Base-by-base conservation (phyloP, 139 green algal genomes). In the Axilococcus clingmanii region DNA sequence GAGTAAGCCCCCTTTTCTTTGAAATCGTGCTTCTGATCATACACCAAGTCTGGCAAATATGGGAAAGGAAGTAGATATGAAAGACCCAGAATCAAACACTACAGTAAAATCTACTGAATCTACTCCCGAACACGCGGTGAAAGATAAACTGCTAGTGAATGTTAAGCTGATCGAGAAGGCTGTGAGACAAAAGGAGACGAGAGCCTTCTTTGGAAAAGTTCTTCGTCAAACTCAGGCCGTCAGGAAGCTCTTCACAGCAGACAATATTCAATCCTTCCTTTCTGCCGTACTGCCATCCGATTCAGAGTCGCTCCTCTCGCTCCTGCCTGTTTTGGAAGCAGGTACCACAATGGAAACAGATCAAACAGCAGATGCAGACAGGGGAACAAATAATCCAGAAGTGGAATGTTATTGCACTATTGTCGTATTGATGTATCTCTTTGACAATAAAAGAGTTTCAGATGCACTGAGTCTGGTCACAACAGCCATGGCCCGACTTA, bases 401-500 rank as follows among this genome's bases (percentile, higher is more conserved):
- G 69, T 85, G 14, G 90, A 97, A 72, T 56, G 81, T 24, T 94
- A 89, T 40, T 57, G 61, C 3, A 87, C 82, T 57, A 68, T 97
- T 30, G 59, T 96, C 4, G 67, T 77, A 17, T 53, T 92, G 19
- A 70, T 91, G 40, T 75, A 76, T 46, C 61, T 94, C 24, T 43
- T 88, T 19, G 84, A 96, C 69, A 36, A 56, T 16, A 84, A 93
- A 66, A 44, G 74, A 22, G 82, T 55, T 11, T 40, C 43, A 25
- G 48, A 51, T 45, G 54, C 55, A 4, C 28, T 49, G 8, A 34
- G 58, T 5, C 54, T 87, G 6, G 58, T 77, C 1, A 59, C 67
- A n/a, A 30, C 55, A 2, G 77, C 77, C 2, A 37, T 93, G 24
- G 49, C 63, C 4, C 64, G 76, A 19, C 40, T 94, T 20, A 48